Conservation (phyloP, 2,329 filamentous ascomycete genomes). For the Aspergillus candidus region DNA sequence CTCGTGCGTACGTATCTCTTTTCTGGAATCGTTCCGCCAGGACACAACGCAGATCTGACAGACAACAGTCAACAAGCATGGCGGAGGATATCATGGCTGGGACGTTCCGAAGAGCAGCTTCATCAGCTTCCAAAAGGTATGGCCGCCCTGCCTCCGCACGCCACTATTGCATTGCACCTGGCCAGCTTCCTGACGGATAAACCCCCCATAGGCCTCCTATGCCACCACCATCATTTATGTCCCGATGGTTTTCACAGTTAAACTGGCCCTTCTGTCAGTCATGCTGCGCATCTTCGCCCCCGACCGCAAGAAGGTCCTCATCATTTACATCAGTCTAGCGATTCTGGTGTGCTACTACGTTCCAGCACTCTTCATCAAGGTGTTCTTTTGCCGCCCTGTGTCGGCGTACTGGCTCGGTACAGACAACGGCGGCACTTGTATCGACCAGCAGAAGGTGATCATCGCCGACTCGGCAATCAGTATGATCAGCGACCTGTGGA, state of each 20-base stretch:
- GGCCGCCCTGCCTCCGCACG: background rate
- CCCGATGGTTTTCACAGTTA: conserved; percentile 23
- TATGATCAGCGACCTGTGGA: conserved; percentile 21
- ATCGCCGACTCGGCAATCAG: conserved; percentile 23
- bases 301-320: conserved; percentile 14
- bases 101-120: conserved; percentile 15
- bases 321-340: conserved; percentile 16
- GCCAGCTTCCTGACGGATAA: background rate
- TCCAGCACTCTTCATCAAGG: conserved; percentile 21
- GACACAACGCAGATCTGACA: background rate
- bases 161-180: background rate
- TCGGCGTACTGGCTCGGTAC: conserved; percentile 18
- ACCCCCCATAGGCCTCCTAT: conserved; percentile 17
- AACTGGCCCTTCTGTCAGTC: conserved; percentile 22
- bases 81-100: conserved; percentile 23
- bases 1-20: conserved; percentile 2
- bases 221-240: conserved; percentile 24
- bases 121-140: conserved; percentile 16
- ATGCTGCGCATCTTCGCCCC: conserved; percentile 22
- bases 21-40: background rate
- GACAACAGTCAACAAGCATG: conserved; percentile 13
- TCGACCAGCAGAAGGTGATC: conserved; percentile 24
- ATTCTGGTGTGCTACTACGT: conserved; percentile 23
- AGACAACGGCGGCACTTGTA: conserved; percentile 13
- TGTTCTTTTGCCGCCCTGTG: conserved; percentile 22